Evolutionary conservation across 192 early-diverging fungal species (phyloP).

Genomic region (Backusella circina): DNA sequence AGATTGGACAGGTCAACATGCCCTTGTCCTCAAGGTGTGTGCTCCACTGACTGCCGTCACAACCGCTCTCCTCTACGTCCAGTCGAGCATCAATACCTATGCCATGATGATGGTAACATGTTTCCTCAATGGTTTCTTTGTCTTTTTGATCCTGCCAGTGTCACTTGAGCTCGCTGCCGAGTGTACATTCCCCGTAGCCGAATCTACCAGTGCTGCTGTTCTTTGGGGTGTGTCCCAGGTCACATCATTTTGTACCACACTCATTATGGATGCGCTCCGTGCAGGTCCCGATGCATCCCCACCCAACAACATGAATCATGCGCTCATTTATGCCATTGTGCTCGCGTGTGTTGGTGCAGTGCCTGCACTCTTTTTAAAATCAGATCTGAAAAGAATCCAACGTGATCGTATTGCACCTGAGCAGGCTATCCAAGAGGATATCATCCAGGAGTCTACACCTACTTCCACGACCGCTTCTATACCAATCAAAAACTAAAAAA

Average conservation of each 20-base stretch:
- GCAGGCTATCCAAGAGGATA: not conserved
- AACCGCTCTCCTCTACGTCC: constrained; percentile 21
- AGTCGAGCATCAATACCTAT: constrained; percentile 25
- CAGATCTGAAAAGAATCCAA: constrained; percentile 20
- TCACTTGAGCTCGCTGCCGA: constrained; percentile 28
- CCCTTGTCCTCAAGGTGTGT: constrained; percentile 19
- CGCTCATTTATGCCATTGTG: constrained; percentile 12
- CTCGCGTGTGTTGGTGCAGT: constrained; percentile 5
- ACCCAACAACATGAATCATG: constrained; percentile 23
- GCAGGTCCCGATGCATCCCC: constrained; percentile 23
- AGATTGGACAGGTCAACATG: constrained; percentile 15
- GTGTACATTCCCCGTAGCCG: constrained; percentile 31
- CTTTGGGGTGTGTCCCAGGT: constrained; percentile 15
- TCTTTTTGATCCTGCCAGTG: constrained; percentile 15
- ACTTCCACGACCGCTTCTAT: not conserved
- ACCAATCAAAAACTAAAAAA: not conserved
- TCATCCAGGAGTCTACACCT: not conserved
- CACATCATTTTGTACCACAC: not conserved
- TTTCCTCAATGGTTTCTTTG: constrained; percentile 24
- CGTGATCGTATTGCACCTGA: not conserved
- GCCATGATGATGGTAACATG: constrained; percentile 19
- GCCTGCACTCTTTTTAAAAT: constrained; percentile 20
- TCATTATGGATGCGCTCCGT: constrained; percentile 22
- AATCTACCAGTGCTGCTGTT: constrained; percentile 23
- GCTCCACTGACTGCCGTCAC: constrained; percentile 9